phyloP scores from a whole-genome alignment of 352 stramenopile species.

The Phytophthora pistaciae region DNA sequence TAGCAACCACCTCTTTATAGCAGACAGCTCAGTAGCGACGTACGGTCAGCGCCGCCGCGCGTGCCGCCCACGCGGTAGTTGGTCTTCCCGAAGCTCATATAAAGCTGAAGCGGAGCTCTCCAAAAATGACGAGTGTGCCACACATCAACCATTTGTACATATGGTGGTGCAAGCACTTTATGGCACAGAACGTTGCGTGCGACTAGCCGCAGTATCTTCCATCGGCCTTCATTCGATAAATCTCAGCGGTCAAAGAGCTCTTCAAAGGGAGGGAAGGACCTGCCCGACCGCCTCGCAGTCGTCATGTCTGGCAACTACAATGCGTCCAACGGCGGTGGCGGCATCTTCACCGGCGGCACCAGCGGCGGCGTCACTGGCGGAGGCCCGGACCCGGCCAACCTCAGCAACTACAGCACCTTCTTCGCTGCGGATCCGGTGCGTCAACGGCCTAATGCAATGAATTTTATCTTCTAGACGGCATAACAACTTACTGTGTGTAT shows the following conservation, averaged over 20 bases:
- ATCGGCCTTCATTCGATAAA: conserved; percentile 23
- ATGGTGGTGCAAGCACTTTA: conserved; percentile 1
- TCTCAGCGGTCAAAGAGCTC: conserved; percentile 19
- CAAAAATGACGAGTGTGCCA: background rate
- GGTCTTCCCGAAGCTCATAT: conserved; percentile 88
- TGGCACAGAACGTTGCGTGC: conserved; percentile 1
- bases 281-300: background rate
- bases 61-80: conserved; percentile 91
- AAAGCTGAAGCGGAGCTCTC: background rate
- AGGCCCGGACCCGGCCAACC: conserved; percentile 32
- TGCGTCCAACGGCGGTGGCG: conserved; percentile 24
- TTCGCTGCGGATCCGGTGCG: conserved; percentile 59
- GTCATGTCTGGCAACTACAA: conserved; percentile 48
- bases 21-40: conserved; percentile 20
- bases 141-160: conserved; percentile 1
- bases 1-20: background rate
- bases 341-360: conserved; percentile 40
- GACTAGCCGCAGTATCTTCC: conserved; percentile 19
- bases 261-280: background rate
- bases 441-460: background rate
- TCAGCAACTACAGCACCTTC: conserved; percentile 86
- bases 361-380: conserved; percentile 34
- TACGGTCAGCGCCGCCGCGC: conserved; percentile 87
- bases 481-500: background rate
- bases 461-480: background rate